Conservation (phyloP, 2,329 filamentous ascomycete genomes). For the Penicillium sp. region DNA sequence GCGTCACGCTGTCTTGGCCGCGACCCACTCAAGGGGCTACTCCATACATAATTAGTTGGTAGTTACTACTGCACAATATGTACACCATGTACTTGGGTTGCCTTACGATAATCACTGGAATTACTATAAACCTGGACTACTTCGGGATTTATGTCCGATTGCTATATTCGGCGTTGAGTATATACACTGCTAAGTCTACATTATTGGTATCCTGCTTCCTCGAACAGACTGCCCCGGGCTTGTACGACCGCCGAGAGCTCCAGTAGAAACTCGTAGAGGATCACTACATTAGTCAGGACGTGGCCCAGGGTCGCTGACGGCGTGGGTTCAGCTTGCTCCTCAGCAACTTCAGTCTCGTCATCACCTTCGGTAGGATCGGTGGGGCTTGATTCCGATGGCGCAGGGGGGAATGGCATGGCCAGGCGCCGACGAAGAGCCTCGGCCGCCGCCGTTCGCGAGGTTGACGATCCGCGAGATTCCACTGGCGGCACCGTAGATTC, state of each 20-base stretch:
- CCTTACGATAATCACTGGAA: too few relatives aligned
- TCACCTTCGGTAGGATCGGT: background rate
- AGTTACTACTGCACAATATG: too few relatives aligned
- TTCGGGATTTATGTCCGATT: too few relatives aligned
- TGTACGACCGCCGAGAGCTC: slow-evolving; percentile 77
- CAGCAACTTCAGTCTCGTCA: background rate
- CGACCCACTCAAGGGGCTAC: background rate
- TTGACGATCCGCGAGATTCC: slow-evolving; percentile 31
- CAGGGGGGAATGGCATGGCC: slow-evolving; percentile 35
- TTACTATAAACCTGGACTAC: too few relatives aligned
- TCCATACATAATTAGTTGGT: background rate
- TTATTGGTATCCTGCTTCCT: slow-evolving; percentile 67
- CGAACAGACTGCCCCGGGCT: slow-evolving; percentile 74
- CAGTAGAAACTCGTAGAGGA: slow-evolving; percentile 78
- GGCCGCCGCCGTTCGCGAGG: slow-evolving; percentile 28
- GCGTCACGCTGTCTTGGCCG: slow-evolving; percentile 21
- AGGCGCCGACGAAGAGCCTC: slow-evolving; percentile 41
- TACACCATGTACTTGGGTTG: too few relatives aligned
- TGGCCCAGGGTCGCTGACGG: slow-evolving; percentile 72
- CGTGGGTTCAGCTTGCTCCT: slow-evolving; percentile 24
- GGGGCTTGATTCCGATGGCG: background rate
- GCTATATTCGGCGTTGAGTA: background rate
- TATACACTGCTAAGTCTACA: slow-evolving; percentile 1
- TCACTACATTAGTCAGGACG: slow-evolving; percentile 76
- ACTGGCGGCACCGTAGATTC: slow-evolving; percentile 25